Evolutionary conservation across 2,329 filamentous ascomycete species (phyloP).

Genomic region (Ambrosiella beaveri): DNA sequence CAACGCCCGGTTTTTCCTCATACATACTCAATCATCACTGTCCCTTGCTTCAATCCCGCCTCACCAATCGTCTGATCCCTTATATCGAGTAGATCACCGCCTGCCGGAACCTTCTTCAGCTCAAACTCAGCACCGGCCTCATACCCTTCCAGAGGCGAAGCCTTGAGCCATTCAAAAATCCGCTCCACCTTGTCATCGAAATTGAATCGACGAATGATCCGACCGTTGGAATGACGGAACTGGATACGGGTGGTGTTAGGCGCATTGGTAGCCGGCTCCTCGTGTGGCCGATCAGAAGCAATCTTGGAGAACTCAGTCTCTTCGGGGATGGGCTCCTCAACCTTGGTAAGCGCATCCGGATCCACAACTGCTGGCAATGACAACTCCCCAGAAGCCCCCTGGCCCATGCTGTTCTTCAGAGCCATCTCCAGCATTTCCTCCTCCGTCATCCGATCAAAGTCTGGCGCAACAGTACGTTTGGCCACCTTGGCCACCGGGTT

Average conservation of each 20-base stretch:
- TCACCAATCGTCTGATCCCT: slow-evolving; percentile 61
- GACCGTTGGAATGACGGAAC: slow-evolving; percentile 69
- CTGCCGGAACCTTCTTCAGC: slow-evolving; percentile 60
- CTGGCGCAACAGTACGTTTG: slow-evolving; percentile 20
- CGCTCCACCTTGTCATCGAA: slow-evolving; percentile 59
- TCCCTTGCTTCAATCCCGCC: slow-evolving; percentile 77
- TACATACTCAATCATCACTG: slow-evolving; percentile 85
- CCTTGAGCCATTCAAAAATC: slow-evolving; percentile 94
- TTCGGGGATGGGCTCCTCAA: slow-evolving; percentile 24
- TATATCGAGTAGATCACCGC: slow-evolving; percentile 63
- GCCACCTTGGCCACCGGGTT: slow-evolving; percentile 78
- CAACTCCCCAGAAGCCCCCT: slow-evolving; percentile 27
- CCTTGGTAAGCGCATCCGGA: slow-evolving; percentile 74
- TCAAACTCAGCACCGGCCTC: slow-evolving; percentile 70
- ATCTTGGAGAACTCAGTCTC: slow-evolving; percentile 48
- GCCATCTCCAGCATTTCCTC: slow-evolving; percentile 96
- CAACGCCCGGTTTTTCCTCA: slow-evolving; percentile 27
- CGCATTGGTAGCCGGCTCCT: slow-evolving; percentile 51
- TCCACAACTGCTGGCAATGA: slow-evolving; percentile 39
- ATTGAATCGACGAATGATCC: slow-evolving; percentile 73
- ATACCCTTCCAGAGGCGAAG: slow-evolving; percentile 56
- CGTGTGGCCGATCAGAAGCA: slow-evolving; percentile 53
- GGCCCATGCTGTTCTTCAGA: slow-evolving; percentile 59
- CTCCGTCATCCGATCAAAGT: slow-evolving; percentile 81
- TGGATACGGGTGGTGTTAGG: slow-evolving; percentile 72